phyloP scores from a whole-genome alignment of 257 asterid genomes.

The Nicotiana sylvestris region DNA sequence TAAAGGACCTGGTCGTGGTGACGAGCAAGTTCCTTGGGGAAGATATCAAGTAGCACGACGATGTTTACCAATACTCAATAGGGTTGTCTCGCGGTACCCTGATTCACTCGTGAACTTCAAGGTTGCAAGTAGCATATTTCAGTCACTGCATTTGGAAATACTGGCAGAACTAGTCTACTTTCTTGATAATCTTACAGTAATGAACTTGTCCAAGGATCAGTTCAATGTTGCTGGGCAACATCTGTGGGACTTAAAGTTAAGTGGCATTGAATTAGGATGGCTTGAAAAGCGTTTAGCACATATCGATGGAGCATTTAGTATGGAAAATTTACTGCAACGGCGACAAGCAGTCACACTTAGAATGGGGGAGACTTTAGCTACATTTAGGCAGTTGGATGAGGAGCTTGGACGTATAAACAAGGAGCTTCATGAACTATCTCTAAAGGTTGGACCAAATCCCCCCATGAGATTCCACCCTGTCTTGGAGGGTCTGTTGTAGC shows the following conservation, averaged over 20 bases:
- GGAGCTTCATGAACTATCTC: constrained; percentile 13
- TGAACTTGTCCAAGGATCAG: constrained; percentile 3
- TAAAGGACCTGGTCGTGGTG: constrained; percentile 12
- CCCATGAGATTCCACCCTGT: constrained; percentile 2
- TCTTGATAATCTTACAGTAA: constrained; percentile 11
- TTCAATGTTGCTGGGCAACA: not conserved
- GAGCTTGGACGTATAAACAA: constrained; percentile 2
- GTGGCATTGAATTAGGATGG: constrained; percentile 18
- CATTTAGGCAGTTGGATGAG: not conserved
- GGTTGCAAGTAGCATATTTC: not conserved
- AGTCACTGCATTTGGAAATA: constrained; percentile 1
- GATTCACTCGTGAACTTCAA: constrained; percentile 6
- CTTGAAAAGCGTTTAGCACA: constrained; percentile 10
- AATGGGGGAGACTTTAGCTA: not conserved
- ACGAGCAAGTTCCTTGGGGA: constrained; percentile 16
- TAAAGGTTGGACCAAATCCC: not conserved
- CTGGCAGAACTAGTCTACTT: constrained; percentile 14
- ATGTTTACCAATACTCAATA: constrained; percentile 14
- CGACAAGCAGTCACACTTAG: constrained; percentile 1
- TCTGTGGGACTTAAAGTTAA: constrained; percentile 16
- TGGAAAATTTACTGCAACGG: not conserved
- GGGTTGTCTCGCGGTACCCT: constrained; percentile 14
- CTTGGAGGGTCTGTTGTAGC: constrained; percentile 18
- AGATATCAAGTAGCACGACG: constrained; percentile 15
- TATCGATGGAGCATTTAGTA: constrained; percentile 7